These are phyloP conservation scores for Lentinula aciculospora DNA, from an alignment of 768 basidiomycete species.

Conservation along the genomic window DNA sequence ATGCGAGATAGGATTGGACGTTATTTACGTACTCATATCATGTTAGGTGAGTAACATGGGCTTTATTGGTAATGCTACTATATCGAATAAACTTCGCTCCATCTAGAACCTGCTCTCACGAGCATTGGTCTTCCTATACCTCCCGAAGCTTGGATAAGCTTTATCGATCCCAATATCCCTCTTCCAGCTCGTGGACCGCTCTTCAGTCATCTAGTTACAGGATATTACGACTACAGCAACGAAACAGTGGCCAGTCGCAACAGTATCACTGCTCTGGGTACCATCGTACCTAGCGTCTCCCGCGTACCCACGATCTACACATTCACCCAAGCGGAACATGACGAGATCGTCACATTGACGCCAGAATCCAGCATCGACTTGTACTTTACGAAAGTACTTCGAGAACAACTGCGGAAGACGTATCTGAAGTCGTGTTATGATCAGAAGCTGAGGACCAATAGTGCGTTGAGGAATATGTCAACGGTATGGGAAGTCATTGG, in stretches of 20 bases:
- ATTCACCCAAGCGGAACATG: slow-evolving; percentile 13
- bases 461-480: not conserved
- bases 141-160: slow-evolving; percentile 18
- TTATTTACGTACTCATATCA: slow-evolving; percentile 20
- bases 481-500: not conserved
- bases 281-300: slow-evolving; percentile 15
- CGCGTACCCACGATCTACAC: slow-evolving; percentile 20
- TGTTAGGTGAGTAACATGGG: slow-evolving; percentile 20
- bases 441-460: not conserved
- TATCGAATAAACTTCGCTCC: not conserved
- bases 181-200: slow-evolving; percentile 12
- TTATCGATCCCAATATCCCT: slow-evolving; percentile 20
- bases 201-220: slow-evolving; percentile 23
- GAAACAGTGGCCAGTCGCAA: slow-evolving; percentile 17
- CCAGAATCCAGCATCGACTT: not conserved
- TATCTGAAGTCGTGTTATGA: slow-evolving; percentile 1
- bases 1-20: slow-evolving; percentile 11
- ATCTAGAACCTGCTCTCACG: slow-evolving; percentile 21
- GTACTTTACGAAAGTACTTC: not conserved
- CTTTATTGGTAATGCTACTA: slow-evolving; percentile 1
- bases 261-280: slow-evolving; percentile 12
- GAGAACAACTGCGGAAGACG: not conserved
- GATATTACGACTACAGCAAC: slow-evolving; percentile 27
- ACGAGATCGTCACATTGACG: slow-evolving; percentile 8
- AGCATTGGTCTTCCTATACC: slow-evolving; percentile 20